phyloP scores from a whole-genome alignment of 1,284 basidiomycete species.

The Athelia psychrophila region DNA sequence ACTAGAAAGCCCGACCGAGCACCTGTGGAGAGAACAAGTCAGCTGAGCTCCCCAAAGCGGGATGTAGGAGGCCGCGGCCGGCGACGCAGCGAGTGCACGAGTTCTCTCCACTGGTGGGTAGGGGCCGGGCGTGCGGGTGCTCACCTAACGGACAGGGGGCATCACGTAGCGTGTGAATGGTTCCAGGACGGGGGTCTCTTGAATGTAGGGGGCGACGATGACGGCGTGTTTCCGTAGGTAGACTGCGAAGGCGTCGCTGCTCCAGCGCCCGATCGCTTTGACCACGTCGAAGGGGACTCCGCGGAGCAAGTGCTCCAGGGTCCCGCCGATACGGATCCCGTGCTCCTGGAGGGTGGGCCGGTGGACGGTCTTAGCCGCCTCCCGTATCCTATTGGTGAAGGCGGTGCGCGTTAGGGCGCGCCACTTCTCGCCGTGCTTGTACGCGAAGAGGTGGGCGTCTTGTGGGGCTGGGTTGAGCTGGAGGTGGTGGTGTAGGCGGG shows the following conservation, averaged over 20 bases:
- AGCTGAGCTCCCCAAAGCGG: no score
- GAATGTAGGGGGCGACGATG: slow-evolving; percentile 19
- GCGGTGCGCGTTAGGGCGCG: neutral
- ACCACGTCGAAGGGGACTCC: slow-evolving; percentile 13
- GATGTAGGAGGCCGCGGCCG: no score
- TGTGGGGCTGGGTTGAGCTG: slow-evolving; percentile 24
- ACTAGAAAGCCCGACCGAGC: no score
- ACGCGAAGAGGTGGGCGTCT: slow-evolving; percentile 21
- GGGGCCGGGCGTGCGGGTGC: neutral
- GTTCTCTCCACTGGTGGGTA: no score
- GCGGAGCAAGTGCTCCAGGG: slow-evolving; percentile 6
- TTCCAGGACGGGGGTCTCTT: neutral
- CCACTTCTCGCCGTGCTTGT: slow-evolving; percentile 13
- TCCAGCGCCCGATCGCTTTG: slow-evolving; percentile 15
- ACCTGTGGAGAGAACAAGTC: no score
- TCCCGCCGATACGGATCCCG: slow-evolving; percentile 8
- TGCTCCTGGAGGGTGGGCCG: neutral
- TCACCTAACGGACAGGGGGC: neutral
- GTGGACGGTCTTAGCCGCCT: neutral
- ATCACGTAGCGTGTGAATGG: neutral
- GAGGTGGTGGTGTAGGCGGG: slow-evolving; percentile 25
- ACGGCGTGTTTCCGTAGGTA: slow-evolving; percentile 16
- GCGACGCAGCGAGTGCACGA: no score
- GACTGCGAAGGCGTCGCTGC: slow-evolving; percentile 15
- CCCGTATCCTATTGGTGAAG: neutral